Percentiles rank a stretch among this genome's conserved stretches.
Conservation (phyloP, 345 rosid genomes). For the Pelargonium nanum region DNA sequence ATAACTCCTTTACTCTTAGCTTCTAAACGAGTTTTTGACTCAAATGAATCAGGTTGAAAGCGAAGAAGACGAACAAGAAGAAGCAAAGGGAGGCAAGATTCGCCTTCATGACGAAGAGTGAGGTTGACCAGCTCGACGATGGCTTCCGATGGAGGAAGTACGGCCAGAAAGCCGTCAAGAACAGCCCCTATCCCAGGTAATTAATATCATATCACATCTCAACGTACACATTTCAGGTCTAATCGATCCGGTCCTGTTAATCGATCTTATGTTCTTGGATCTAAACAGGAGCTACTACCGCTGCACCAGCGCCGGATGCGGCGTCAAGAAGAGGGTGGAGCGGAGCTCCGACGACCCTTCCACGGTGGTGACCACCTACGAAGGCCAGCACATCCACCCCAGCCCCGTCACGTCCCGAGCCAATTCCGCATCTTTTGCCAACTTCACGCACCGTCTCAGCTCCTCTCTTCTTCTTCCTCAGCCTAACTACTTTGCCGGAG, state of each 20-base stretch:
- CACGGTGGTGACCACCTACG: slow-evolving; percentile 85
- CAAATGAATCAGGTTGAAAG: slow-evolving; percentile 51
- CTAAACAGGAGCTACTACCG: slow-evolving; percentile 86
- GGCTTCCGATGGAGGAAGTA: slow-evolving; percentile 97
- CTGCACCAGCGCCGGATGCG: slow-evolving; percentile 87
- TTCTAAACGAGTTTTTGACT: too few species aligned
- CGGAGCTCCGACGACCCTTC: slow-evolving; percentile 75
- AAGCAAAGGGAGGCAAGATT: slow-evolving; percentile 71
- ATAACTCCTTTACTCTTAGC: too few species aligned
- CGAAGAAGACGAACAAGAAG: slow-evolving; percentile 78
- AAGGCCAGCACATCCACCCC: slow-evolving; percentile 81
- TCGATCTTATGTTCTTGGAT: not conserved
- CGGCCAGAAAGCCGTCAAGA: slow-evolving; percentile 97
- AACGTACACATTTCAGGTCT: not conserved
- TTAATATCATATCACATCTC: too few species aligned
- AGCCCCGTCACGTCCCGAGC: slow-evolving; percentile 71
- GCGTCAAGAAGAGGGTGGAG: slow-evolving; percentile 98
- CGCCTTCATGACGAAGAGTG: slow-evolving; percentile 97
- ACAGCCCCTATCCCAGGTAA: slow-evolving; percentile 95
- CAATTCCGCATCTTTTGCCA: slow-evolving; percentile 28
- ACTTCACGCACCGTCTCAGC: slow-evolving; percentile 5
- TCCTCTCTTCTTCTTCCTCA: slow-evolving; percentile 39
- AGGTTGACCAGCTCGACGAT: slow-evolving; percentile 90
- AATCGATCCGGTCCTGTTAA: not conserved
- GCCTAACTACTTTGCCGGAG: slow-evolving; percentile 20